These are phyloP conservation scores for Hypoxylon sp. DNA, from an alignment of 2,329 filamentous ascomycete genomes.

Conservation along the genomic window DNA sequence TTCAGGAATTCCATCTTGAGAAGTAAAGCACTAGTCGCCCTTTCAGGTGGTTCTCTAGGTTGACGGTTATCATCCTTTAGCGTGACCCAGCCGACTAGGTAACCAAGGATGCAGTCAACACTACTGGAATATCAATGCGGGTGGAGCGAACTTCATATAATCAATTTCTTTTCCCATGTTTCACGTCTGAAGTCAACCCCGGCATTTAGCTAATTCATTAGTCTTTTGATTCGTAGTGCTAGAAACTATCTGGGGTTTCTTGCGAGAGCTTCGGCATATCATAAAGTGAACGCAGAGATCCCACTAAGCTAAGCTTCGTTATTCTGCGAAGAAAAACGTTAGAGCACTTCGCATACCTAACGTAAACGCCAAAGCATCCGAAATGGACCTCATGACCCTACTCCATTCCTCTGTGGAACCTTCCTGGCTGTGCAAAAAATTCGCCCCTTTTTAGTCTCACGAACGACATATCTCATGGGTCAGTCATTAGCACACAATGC, in stretches of 20 bases:
- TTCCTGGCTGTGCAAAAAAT: background rate
- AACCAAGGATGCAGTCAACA: too few relatives aligned
- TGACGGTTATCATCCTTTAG: too few relatives aligned
- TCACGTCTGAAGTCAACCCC: too few relatives aligned
- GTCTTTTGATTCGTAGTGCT: slow-evolving; percentile 20
- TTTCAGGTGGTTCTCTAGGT: too few relatives aligned
- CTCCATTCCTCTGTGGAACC: slow-evolving; percentile 1
- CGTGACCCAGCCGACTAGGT: too few relatives aligned
- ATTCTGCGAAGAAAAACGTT: slow-evolving; percentile 15
- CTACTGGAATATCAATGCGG: too few relatives aligned
- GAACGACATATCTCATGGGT: slow-evolving; percentile 3
- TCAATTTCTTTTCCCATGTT: too few relatives aligned
- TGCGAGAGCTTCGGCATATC: slow-evolving; percentile 1
- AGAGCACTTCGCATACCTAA: slow-evolving; percentile 10
- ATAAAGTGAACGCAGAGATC: slow-evolving; percentile 1
- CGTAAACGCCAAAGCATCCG: slow-evolving; percentile 17
- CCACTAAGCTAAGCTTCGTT: slow-evolving; percentile 3
- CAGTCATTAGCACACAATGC: background rate
- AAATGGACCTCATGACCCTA: slow-evolving; percentile 5
- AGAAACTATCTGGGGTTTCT: slow-evolving; percentile 21
- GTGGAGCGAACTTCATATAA: too few relatives aligned
- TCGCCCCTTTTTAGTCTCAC: background rate
- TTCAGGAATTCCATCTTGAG: too few relatives aligned
- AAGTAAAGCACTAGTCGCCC: too few relatives aligned
- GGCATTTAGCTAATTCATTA: slow-evolving; percentile 31